These are phyloP conservation scores for Torulaspora indica DNA, from an alignment of 805 yeast species.

Conservation along the genomic window DNA sequence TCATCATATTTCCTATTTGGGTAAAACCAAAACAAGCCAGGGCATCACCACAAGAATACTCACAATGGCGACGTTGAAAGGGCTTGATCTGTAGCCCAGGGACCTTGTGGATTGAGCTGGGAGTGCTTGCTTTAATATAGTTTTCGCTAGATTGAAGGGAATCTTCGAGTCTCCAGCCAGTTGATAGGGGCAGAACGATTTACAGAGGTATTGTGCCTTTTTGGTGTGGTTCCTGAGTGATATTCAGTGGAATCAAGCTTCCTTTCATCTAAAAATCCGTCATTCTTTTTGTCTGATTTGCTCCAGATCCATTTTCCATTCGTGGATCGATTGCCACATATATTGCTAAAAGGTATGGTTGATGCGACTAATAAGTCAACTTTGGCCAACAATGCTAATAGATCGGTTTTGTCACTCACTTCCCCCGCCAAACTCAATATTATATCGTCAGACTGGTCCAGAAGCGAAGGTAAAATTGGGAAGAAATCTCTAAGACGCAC, in stretches of 20 bases:
- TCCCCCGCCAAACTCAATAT: conserved; percentile 48
- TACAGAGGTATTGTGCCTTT: too few species aligned
- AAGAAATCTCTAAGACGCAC: conserved; percentile 27
- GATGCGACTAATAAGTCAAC: conserved; percentile 13
- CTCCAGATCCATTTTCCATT: too few species aligned
- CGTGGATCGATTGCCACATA: background rate
- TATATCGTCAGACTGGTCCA: conserved; percentile 32
- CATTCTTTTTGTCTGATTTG: background rate
- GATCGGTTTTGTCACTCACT: conserved; percentile 39
- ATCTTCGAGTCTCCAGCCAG: background rate
- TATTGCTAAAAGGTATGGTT: conserved; percentile 7
- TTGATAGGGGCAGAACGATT: background rate
- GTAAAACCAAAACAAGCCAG: conserved; percentile 20
- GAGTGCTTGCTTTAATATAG: background rate
- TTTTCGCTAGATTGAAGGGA: background rate
- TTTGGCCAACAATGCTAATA: conserved; percentile 24
- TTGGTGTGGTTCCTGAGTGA: too few species aligned
- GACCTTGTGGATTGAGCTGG: background rate
- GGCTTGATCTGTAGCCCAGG: background rate
- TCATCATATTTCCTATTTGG: conserved; percentile 17
- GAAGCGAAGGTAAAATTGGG: conserved; percentile 17
- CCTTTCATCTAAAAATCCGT: background rate
- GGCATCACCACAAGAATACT: conserved; percentile 11
- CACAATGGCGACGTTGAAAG: background rate
- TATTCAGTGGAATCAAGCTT: background rate